Evolutionary conservation across 1,284 basidiomycete genomes (phyloP).

Genomic region (Pseudozyma hubeiensis): DNA sequence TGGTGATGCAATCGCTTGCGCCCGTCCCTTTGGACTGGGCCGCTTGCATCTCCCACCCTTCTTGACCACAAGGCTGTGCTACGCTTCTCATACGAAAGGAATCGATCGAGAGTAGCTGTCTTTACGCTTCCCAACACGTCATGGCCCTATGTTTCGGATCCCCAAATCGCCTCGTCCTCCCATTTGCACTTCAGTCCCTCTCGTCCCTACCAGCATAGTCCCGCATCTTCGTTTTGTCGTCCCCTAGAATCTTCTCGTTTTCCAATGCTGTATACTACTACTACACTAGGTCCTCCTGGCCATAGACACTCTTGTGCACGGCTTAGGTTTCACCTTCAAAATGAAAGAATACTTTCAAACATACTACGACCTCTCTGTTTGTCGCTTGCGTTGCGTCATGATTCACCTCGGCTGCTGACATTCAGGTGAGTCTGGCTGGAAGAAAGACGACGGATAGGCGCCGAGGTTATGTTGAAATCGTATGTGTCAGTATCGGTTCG

Average conservation of each 20-base stretch:
- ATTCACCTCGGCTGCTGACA: no score
- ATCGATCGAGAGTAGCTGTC: not conserved
- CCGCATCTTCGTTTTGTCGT: not conserved
- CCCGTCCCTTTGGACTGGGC: slow-evolving; percentile 13
- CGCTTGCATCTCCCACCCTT: slow-evolving; percentile 9
- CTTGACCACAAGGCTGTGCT: no score
- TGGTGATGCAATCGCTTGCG: not conserved
- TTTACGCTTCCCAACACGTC: no score
- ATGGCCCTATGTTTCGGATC: not conserved
- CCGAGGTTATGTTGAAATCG: not conserved
- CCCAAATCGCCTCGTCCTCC: not conserved
- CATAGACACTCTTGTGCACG: no score
- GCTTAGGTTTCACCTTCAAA: no score
- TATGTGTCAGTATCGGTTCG: not conserved
- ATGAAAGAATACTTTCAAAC: not conserved
- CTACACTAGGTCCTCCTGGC: no score
- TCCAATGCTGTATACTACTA: slow-evolving; percentile 11
- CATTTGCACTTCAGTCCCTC: not conserved
- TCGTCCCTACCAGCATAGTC: not conserved
- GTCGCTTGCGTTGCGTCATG: no score
- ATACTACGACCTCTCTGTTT: no score
- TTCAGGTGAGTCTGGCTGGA: no score
- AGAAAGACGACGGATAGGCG: no score
- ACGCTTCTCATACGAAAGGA: not conserved
- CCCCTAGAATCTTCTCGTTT: slow-evolving; percentile 3